phyloP scores from a whole-genome alignment of 257 asterid species.

The Prunella vulgaris region DNA sequence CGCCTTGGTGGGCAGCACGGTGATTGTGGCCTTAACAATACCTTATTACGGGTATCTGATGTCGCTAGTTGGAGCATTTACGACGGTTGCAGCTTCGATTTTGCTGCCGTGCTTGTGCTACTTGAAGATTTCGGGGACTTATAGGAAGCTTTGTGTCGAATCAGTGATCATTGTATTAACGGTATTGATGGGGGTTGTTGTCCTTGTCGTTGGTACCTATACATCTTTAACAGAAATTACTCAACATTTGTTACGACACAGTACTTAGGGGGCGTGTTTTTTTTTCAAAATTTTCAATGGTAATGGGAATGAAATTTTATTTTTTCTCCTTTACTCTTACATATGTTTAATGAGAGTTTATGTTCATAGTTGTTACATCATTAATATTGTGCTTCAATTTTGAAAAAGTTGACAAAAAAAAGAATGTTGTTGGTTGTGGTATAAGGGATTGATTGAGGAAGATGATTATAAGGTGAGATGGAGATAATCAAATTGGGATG shows the following conservation, averaged over 20 bases:
- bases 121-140: slow-evolving; percentile 49
- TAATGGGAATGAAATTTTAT: too few relatives aligned
- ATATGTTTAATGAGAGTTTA: too few relatives aligned
- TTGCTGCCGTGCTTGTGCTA: slow-evolving; percentile 54
- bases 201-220: slow-evolving; percentile 22
- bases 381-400: too few relatives aligned
- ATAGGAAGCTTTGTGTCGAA: slow-evolving; percentile 23
- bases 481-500: too few relatives aligned
- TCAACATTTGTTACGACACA: background rate
- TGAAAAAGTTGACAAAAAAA: too few relatives aligned
- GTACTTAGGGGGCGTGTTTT: too few relatives aligned
- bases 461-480: too few relatives aligned
- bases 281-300: too few relatives aligned
- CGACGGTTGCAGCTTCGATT: slow-evolving; percentile 39
- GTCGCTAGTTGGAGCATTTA: slow-evolving; percentile 55
- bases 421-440: too few relatives aligned
- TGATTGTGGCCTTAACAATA: slow-evolving; percentile 42
- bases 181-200: slow-evolving; percentile 12
- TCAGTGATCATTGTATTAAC: slow-evolving; percentile 5
- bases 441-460: too few relatives aligned
- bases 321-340: too few relatives aligned
- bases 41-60: slow-evolving; percentile 45
- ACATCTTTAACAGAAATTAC: slow-evolving; percentile 14
- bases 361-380: too few relatives aligned
- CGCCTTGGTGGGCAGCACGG: slow-evolving; percentile 34